Percentiles rank a stretch among this genome's conserved stretches.
These are phyloP conservation scores for Taiozyma onychis DNA, from an alignment of 1,139 yeast species.

Conservation along the genomic window DNA sequence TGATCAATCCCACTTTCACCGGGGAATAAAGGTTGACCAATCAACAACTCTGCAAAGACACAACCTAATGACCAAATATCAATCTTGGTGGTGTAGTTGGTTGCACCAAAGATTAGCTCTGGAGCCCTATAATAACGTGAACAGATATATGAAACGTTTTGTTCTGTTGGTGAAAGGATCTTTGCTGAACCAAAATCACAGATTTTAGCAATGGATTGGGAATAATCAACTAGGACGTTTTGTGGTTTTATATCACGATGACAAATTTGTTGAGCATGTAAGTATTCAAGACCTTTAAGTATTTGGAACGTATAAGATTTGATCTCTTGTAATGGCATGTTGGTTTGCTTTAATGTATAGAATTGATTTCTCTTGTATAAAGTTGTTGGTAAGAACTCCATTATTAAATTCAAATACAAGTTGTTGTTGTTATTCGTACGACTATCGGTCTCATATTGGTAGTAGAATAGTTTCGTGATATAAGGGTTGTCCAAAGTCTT, in stretches of 20 bases:
- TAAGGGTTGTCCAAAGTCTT: constrained; percentile 76
- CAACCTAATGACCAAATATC: constrained; percentile 99
- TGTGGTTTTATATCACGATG: constrained; percentile 98
- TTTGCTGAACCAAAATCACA: constrained; percentile 99
- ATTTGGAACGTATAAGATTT: constrained; percentile 89
- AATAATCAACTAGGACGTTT: constrained; percentile 83
- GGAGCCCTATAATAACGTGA: constrained; percentile 97
- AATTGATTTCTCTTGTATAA: constrained; percentile 86
- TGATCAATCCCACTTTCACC: constrained; percentile 98
- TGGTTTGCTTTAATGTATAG: constrained; percentile 63
- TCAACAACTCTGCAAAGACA: constrained; percentile 92
- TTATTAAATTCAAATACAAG: constrained; percentile 76
- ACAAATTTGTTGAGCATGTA: constrained; percentile 85
- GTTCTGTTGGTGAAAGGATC: constrained; percentile 81
- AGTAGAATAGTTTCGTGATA: constrained; percentile 83
- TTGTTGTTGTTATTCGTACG: constrained; percentile 61
- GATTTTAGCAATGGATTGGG: constrained; percentile 74
- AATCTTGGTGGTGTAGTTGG: constrained; percentile 91
- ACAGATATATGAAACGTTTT: constrained; percentile 93
- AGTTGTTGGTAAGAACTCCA: constrained; percentile 94
- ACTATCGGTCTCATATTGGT: constrained; percentile 65
- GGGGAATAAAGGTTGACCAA: constrained; percentile 96
- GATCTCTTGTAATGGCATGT: constrained; percentile 87
- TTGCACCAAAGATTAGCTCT: constrained; percentile 85
- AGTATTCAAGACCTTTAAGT: constrained; percentile 84